Percentiles rank a stretch among this genome's conserved stretches.
These are phyloP conservation scores for Fusarium buxicola DNA, from an alignment of 2,329 filamentous ascomycete genomes.

Conservation along the genomic window DNA sequence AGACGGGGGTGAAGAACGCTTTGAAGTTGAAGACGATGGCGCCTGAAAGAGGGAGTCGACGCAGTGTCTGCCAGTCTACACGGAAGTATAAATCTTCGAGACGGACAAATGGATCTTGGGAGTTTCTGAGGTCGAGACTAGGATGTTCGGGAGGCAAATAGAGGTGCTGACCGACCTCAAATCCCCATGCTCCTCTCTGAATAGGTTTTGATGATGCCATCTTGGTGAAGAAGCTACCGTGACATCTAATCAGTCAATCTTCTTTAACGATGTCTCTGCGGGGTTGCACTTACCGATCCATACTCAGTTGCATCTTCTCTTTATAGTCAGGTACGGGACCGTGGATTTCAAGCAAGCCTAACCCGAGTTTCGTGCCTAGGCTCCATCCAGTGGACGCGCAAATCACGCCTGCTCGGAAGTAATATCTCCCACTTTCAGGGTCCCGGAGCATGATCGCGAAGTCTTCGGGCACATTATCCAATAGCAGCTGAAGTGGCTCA, in stretches of 20 bases:
- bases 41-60: constrained; percentile 79
- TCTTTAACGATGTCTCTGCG: no score
- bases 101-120: constrained; percentile 67
- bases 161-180: constrained; percentile 79
- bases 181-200: constrained; percentile 84
- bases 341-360: constrained; percentile 79
- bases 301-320: constrained; percentile 86
- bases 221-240: constrained; percentile 77
- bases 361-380: constrained; percentile 76
- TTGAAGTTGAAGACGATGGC: constrained; percentile 90
- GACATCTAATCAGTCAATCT: no score
- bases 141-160: constrained; percentile 78
- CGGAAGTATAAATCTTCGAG: constrained; percentile 74
- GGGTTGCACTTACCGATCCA: constrained; percentile 74
- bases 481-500: constrained; percentile 74
- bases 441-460: constrained; percentile 82
- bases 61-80: constrained; percentile 88
- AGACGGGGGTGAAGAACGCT: constrained; percentile 80
- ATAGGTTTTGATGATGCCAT: constrained; percentile 80
- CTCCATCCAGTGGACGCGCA: constrained; percentile 87
- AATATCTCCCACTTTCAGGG: constrained; percentile 76
- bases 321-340: constrained; percentile 81
- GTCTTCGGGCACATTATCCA: constrained; percentile 85
- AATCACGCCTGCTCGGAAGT: constrained; percentile 79
- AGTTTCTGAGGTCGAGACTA: constrained; percentile 68